phyloP scores from a whole-genome alignment of 169 alveolate genomes.

The Eimeria tenella region DNA sequence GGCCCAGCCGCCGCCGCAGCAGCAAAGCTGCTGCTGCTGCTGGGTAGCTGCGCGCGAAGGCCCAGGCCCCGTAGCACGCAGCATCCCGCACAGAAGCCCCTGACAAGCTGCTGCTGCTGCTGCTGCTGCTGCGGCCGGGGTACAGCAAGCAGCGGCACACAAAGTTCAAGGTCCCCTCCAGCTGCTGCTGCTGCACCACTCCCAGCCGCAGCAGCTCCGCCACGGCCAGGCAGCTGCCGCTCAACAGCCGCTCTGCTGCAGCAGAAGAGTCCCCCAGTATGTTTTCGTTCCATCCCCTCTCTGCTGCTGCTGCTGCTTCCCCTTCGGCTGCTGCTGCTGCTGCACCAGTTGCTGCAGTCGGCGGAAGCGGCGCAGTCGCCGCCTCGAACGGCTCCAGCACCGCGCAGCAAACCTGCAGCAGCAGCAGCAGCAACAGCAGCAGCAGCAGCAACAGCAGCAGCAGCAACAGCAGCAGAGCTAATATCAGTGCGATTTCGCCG shows the following conservation, averaged over 20 bases:
- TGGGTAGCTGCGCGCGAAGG: constrained; percentile 78
- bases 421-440: neutral
- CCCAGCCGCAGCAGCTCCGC: constrained; percentile 81
- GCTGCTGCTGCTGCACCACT: constrained; percentile 34
- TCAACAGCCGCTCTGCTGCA: constrained; percentile 28
- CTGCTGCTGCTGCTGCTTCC: neutral
- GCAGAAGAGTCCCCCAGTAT: neutral
- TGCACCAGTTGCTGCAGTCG: neutral
- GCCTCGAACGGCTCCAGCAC: constrained; percentile 2
- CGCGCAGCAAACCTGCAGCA: constrained; percentile 29
- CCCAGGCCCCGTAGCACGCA: constrained; percentile 83
- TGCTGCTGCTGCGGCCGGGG: constrained; percentile 65
- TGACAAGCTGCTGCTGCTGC: constrained; percentile 56
- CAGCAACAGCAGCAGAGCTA: too few species aligned
- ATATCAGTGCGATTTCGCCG: too few species aligned
- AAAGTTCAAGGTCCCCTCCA: constrained; percentile 32
- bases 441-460: neutral
- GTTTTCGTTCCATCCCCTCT: neutral
- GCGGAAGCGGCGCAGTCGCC: neutral
- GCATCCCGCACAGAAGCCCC: constrained; percentile 78
- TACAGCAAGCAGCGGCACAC: constrained; percentile 66
- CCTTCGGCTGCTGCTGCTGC: neutral
- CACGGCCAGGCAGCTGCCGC: constrained; percentile 81
- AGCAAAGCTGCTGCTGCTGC: neutral
- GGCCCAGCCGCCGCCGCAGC: constrained; percentile 7